A percentile compares a stretch with the other conserved stretches of the same genome.
Conservation (phyloP, 2,329 filamentous ascomycete genomes). For the Venturia nashicola region DNA sequence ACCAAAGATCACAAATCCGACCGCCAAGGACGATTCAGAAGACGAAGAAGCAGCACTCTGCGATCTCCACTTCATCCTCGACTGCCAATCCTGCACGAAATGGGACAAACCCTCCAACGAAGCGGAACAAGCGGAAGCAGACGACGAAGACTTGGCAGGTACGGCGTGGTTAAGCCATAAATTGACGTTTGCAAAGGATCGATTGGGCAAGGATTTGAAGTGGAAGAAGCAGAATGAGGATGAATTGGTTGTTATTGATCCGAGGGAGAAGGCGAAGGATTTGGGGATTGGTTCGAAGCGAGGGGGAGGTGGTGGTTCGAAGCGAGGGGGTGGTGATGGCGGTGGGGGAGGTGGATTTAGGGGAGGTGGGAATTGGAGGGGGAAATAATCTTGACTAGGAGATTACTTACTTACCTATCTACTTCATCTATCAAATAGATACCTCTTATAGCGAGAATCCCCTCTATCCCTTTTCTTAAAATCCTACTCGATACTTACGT, state of each 20-base stretch:
- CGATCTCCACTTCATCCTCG: conserved; percentile 89
- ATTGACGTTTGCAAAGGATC: conserved; percentile 78
- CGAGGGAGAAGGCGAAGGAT: conserved; percentile 66
- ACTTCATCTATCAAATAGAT: too few species aligned
- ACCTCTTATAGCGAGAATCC: too few species aligned
- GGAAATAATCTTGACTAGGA: neutral
- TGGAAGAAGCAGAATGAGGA: conserved; percentile 89
- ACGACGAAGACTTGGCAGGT: conserved; percentile 41
- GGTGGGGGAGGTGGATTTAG: neutral
- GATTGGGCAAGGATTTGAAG: conserved; percentile 76
- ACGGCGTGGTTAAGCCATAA: conserved; percentile 77
- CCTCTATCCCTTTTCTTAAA: too few species aligned
- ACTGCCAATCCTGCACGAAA: conserved; percentile 80
- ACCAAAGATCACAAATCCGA: too few species aligned
- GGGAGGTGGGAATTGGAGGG: neutral
- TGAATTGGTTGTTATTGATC: conserved; percentile 86
- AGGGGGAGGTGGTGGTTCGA: conserved; percentile 24
- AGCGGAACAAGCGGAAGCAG: conserved; percentile 46
- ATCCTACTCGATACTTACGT: too few species aligned
- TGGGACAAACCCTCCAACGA: conserved; percentile 63
- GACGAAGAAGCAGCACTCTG: conserved; percentile 68
- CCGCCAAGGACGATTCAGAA: too few species aligned
- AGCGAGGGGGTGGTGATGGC: conserved; percentile 29
- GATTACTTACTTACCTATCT: too few species aligned
- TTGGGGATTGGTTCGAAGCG: conserved; percentile 51